Conservation (phyloP, 2,329 filamentous ascomycete genomes). For the Tolypocladium inflatum region DNA sequence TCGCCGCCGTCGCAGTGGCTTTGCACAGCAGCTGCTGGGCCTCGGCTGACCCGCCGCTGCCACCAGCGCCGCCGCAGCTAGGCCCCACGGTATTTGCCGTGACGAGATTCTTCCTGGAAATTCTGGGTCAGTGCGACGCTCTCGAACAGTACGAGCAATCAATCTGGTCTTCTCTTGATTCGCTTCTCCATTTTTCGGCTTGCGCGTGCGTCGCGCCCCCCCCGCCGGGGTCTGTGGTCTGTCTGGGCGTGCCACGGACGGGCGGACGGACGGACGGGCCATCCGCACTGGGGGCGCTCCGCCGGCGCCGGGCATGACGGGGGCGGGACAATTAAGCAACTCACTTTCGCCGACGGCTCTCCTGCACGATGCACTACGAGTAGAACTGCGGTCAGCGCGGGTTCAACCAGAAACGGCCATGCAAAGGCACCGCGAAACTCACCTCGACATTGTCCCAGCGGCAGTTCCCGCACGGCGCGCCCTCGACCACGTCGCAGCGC, state of each 20-base stretch:
- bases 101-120: constrained; percentile 33
- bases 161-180: too few relatives aligned
- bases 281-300: neutral
- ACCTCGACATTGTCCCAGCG: constrained; percentile 66
- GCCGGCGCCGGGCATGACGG: neutral
- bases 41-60: constrained; percentile 28
- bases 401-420: neutral
- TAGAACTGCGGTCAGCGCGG: neutral
- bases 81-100: constrained; percentile 26
- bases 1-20: constrained; percentile 1
- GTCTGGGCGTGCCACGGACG: neutral
- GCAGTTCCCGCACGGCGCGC: constrained; percentile 81
- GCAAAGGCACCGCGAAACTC: constrained; percentile 5
- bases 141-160: neutral
- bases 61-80: constrained; percentile 2
- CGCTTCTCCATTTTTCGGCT: too few relatives aligned
- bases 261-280: neutral
- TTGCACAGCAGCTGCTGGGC: constrained; percentile 13
- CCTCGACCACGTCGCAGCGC: constrained; percentile 86
- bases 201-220: neutral
- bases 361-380: constrained; percentile 61
- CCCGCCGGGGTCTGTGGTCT: neutral
- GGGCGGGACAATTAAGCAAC: constrained; percentile 22
- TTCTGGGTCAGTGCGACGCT: constrained; percentile 11
- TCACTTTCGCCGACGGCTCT: constrained; percentile 81